A percentile compares a stretch with the other conserved stretches of the same genome.
Conservation (phyloP, 2,329 filamentous ascomycete species). For the Ciborinia camelliae region DNA sequence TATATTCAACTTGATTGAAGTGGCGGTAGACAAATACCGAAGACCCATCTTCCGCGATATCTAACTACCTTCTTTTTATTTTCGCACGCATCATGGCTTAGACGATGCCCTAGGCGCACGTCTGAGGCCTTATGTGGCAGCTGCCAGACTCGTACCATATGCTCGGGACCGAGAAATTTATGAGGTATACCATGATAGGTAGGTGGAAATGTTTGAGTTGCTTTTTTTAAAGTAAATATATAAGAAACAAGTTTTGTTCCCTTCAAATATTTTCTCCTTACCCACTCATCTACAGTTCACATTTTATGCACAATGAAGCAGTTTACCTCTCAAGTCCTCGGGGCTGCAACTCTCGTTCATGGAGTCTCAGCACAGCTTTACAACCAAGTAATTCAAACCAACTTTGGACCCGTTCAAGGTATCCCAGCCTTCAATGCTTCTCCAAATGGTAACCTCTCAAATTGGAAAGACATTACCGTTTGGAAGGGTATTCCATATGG, state of each 20-base stretch:
- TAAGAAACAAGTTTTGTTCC: not conserved
- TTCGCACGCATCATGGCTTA: not conserved
- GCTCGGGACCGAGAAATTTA: not conserved
- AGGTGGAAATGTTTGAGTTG: not conserved
- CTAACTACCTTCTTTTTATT: too few relatives aligned
- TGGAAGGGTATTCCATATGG: slow-evolving; percentile 21
- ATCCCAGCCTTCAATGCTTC: slow-evolving; percentile 22
- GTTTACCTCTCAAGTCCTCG: not conserved
- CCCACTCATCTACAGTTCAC: not conserved
- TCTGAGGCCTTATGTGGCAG: not conserved
- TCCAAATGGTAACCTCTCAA: slow-evolving; percentile 16
- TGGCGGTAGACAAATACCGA: not conserved
- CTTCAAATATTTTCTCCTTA: not conserved
- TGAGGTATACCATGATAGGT: not conserved
- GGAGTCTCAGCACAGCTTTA: slow-evolving; percentile 18
- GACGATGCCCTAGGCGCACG: not conserved
- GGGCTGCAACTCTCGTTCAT: slow-evolving; percentile 1
- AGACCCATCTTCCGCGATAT: not conserved
- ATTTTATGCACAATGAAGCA: not conserved
- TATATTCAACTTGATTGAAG: too few relatives aligned
- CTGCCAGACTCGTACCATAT: not conserved
- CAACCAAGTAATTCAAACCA: slow-evolving; percentile 21
- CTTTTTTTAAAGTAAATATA: not conserved
- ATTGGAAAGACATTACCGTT: slow-evolving; percentile 32
- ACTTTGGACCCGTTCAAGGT: slow-evolving; percentile 22